These are phyloP conservation scores for Fraxinus nigra DNA, from an alignment of 305 asterid species.

Conservation along the genomic window DNA sequence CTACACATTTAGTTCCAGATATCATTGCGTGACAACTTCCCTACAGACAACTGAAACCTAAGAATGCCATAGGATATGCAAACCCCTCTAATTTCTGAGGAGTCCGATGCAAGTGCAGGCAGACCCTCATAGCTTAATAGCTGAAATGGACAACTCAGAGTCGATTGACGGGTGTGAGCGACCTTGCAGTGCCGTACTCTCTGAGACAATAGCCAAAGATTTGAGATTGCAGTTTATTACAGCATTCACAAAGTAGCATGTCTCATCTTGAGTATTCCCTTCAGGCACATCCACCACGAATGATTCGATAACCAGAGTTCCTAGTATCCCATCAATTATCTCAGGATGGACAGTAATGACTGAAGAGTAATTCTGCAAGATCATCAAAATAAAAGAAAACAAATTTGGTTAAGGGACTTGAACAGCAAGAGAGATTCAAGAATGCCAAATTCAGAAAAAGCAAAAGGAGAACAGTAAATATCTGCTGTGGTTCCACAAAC, in stretches of 20 bases:
- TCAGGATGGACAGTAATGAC: constrained; percentile 39
- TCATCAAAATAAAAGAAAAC: background rate
- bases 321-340: constrained; percentile 38
- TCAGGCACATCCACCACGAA: constrained; percentile 52
- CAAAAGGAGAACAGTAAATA: background rate
- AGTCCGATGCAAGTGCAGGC: background rate
- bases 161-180: background rate
- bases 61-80: background rate
- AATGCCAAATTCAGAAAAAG: background rate
- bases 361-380: constrained; percentile 47
- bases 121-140: background rate
- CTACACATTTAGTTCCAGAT: constrained; percentile 14
- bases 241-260: constrained; percentile 46
- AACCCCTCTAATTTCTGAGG: background rate
- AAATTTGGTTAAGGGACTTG: background rate
- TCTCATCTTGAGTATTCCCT: constrained; percentile 49
- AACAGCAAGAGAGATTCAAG: background rate
- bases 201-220: constrained; percentile 44
- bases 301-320: constrained; percentile 43
- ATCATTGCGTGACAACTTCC: background rate
- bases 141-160: background rate
- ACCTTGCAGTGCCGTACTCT: constrained; percentile 41
- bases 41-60: constrained; percentile 9
- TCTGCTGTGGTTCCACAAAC: background rate
- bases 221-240: constrained; percentile 47